A percentile compares a stretch with the other conserved stretches of the same genome.
These are phyloP conservation scores for Cajanus cajan DNA, from an alignment of 306 rosid species.

Conservation along the genomic window DNA sequence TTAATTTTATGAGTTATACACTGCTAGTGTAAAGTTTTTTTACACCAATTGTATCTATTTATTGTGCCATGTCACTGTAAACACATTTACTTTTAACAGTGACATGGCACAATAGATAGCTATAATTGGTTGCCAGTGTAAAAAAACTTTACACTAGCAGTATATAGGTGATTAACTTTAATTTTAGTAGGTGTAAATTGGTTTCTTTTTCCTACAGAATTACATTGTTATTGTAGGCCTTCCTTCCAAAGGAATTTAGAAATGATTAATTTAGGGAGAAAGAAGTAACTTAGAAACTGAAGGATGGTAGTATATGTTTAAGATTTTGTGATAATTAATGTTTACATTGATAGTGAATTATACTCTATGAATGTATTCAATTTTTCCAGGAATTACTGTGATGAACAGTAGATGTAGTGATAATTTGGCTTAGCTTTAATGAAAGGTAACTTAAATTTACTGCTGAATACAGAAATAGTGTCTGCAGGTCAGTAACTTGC, in stretches of 20 bases:
- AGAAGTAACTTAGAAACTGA: background rate
- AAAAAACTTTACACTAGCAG: too few relatives aligned
- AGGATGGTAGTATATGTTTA: background rate
- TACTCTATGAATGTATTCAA: background rate
- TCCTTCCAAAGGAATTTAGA: background rate
- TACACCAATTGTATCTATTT: too few relatives aligned
- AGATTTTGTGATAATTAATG: background rate
- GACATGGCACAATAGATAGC: too few relatives aligned
- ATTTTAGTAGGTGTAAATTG: background rate
- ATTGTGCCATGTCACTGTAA: too few relatives aligned
- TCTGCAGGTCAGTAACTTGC: background rate
- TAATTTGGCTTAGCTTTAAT: slow-evolving; percentile 18
- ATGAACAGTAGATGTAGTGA: background rate
- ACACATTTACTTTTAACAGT: too few relatives aligned
- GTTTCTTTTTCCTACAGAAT: background rate
- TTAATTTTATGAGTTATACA: too few relatives aligned
- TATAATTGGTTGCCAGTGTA: too few relatives aligned
- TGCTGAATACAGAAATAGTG: background rate
- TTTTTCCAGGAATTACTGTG: background rate
- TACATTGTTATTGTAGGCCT: background rate
- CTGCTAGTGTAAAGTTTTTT: too few relatives aligned
- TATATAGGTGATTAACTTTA: too few relatives aligned
- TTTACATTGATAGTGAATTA: slow-evolving; percentile 5
- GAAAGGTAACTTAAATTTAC: slow-evolving; percentile 15
- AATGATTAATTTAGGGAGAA: slow-evolving; percentile 17